Percentiles rank a stretch among this genome's conserved stretches.
phyloP scores from a whole-genome alignment of 1,284 basidiomycete genomes.

The Irpex rosettiformis region DNA sequence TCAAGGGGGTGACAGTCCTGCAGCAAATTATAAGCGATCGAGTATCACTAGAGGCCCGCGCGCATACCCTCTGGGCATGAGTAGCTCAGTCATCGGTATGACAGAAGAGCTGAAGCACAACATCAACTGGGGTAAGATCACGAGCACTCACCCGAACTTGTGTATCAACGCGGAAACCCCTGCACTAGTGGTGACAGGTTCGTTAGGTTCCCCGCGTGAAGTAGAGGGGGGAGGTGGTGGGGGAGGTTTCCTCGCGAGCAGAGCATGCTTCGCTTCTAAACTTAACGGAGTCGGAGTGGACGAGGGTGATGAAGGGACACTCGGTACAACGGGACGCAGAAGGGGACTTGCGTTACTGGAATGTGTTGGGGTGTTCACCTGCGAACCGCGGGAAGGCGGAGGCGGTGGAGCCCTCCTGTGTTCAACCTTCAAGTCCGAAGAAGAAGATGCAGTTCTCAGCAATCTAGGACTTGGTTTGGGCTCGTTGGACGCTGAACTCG shows the following conservation, averaged over 20 bases:
- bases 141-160: conserved; percentile 48
- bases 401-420: conserved; percentile 55
- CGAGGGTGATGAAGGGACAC: conserved; percentile 6
- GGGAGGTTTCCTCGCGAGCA: conserved; percentile 26
- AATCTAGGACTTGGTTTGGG: conserved; percentile 21
- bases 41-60: background rate
- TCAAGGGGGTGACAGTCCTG: conserved; percentile 6
- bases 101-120: background rate
- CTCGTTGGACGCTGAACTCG: conserved; percentile 33
- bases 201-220: conserved; percentile 15
- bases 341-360: conserved; percentile 40
- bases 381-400: conserved; percentile 43
- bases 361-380: conserved; percentile 37
- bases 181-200: conserved; percentile 11
- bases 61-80: background rate
- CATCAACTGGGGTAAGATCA: background rate
- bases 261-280: conserved; percentile 17
- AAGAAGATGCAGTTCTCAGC: conserved; percentile 45
- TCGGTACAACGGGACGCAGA: conserved; percentile 34
- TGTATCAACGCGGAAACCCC: conserved; percentile 44
- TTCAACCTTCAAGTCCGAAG: conserved; percentile 45
- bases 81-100: background rate
- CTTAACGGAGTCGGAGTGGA: background rate
- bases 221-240: conserved; percentile 22
- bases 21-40: background rate